Evolutionary conservation across 352 stramenopile genomes (phyloP).

Genomic region (Globisporangium spiculum): DNA sequence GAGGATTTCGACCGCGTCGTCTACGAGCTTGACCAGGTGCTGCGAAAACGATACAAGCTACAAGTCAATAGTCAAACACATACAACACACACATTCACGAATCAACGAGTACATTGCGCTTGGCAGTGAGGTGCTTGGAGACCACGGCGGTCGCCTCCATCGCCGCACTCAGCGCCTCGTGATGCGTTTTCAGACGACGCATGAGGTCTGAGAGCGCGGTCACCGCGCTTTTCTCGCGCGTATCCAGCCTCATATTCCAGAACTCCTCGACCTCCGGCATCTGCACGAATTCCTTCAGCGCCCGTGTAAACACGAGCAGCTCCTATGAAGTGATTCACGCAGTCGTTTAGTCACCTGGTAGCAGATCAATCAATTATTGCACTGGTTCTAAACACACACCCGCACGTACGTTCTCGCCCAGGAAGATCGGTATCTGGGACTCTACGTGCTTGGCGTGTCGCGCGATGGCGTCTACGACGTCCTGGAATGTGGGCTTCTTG

Average conservation of each 20-base stretch:
- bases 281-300: constrained; percentile 17
- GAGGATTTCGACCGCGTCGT: constrained; percentile 34
- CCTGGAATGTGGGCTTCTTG: constrained; percentile 6
- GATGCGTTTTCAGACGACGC: constrained; percentile 9
- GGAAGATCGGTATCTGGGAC: constrained; percentile 17
- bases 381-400: not conserved
- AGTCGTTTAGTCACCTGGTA: not conserved
- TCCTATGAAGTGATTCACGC: constrained; percentile 15
- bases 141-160: constrained; percentile 15
- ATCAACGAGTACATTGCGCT: constrained; percentile 16
- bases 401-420: constrained; percentile 21
- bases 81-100: not conserved
- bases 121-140: constrained; percentile 15
- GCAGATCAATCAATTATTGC: not conserved
- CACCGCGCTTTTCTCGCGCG: constrained; percentile 9
- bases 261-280: constrained; percentile 19
- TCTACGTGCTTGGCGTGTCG: constrained; percentile 5
- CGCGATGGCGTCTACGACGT: constrained; percentile 14
- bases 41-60: not conserved
- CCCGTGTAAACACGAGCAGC: constrained; percentile 10
- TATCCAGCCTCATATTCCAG: constrained; percentile 16
- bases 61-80: not conserved
- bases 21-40: constrained; percentile 32
- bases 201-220: constrained; percentile 14
- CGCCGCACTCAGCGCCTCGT: not conserved